Evolutionary conservation across 2,329 filamentous ascomycete species (phyloP), one percentile per base, ranked within the genome.

Genomic region (Emergomyces orientalis): DNA sequence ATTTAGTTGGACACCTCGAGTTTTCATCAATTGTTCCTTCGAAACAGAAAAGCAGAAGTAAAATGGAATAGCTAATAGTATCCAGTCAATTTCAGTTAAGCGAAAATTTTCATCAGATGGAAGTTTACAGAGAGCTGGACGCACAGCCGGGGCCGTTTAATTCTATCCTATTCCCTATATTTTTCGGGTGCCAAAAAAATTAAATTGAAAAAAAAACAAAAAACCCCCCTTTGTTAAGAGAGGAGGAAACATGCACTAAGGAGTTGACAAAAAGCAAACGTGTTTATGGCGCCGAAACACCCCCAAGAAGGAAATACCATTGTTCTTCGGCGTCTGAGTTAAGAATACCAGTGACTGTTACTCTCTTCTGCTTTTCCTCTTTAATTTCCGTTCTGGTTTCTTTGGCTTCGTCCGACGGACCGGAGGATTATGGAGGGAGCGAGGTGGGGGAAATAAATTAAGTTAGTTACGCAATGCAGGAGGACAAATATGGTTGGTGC

Each of bases 281-380:
- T 14, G 27, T 17, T 25, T n/a, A 6, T 32, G 51, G 51, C 30
- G 2, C 30, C 2, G 25, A 51, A 30, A 13, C 7, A 51, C 17
- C 43, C 22, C 17, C 19, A 34, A 34, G 4, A 30, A 27, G 3
- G 25, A 5, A 51, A 54, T 34, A 30, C 32, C 32, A 34, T 54
- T 54, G 9, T 9, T 34, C 27, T 56, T 39, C 34, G 25, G 34
- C 32, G 34, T 11, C 8, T 3, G 8, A 25, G 54, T 22, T 22
- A n/a, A 25, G n/a, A 19, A 39, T 41, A 25, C 25, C 2, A 41
- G 32, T 27, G 32, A 34, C 11, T 22, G 14, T 41, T 17, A n/a
- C 32, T 56, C 41, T 56, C 11, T 56, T 37, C 32, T 63, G 62
- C 25, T 64, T 65, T 64, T 62, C 62, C 61, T 60, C 59, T 65